These are phyloP conservation scores for Wallacemonas rigidus DNA, from an alignment of 208 protist genomes.

Conservation along the genomic window DNA sequence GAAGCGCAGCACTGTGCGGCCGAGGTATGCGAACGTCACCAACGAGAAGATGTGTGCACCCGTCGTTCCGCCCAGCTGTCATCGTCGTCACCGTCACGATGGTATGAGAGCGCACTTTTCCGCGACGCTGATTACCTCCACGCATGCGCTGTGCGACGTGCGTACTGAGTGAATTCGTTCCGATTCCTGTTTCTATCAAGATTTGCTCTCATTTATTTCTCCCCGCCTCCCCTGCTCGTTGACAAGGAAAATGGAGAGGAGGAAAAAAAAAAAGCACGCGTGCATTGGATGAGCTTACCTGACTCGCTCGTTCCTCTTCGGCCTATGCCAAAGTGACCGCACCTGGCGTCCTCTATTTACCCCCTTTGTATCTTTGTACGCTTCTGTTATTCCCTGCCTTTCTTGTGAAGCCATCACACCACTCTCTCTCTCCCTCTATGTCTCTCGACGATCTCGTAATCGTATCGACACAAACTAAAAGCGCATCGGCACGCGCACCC, in stretches of 20 bases:
- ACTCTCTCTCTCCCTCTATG: slow-evolving; percentile 13
- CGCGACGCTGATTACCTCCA: slow-evolving; percentile 9
- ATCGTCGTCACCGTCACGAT: neutral
- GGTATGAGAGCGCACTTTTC: neutral
- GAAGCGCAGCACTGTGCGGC: slow-evolving; percentile 8
- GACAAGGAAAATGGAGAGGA: neutral
- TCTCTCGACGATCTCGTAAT: neutral
- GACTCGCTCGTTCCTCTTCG: too few species aligned
- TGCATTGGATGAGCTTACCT: too few species aligned
- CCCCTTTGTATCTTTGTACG: neutral
- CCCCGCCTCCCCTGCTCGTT: neutral
- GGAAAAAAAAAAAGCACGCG: too few species aligned
- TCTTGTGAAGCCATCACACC: neutral
- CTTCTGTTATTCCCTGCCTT: neutral
- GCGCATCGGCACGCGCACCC: neutral
- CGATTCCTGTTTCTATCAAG: neutral
- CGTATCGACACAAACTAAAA: neutral
- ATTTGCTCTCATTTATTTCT: neutral
- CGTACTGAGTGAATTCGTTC: neutral
- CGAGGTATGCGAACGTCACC: neutral
- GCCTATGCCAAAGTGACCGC: too few species aligned
- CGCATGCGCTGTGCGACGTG: slow-evolving; percentile 7
- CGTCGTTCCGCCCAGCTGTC: neutral
- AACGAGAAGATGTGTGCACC: neutral
- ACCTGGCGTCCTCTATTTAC: too few species aligned